A percentile compares a stretch with the other conserved stretches of the same genome.
These are phyloP conservation scores for Blastocystis sp. DNA, from an alignment of 352 stramenopile genomes.

Conservation along the genomic window DNA sequence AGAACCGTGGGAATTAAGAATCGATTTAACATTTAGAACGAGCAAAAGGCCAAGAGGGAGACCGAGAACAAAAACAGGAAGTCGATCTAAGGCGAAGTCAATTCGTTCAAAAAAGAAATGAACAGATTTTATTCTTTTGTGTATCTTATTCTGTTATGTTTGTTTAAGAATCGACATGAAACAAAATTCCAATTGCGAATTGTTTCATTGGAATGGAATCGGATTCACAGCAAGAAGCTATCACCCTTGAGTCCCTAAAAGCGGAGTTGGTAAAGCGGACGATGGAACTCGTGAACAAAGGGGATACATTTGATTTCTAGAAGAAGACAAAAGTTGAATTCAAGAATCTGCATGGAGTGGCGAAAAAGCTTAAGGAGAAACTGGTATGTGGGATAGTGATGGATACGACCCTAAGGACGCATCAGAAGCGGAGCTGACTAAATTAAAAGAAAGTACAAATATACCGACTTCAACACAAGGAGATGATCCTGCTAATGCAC, in stretches of 20 bases:
- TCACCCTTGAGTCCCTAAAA: constrained; percentile 29
- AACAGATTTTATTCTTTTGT: background rate
- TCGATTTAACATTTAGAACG: too few relatives aligned
- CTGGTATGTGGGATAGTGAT: background rate
- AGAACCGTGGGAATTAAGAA: too few relatives aligned
- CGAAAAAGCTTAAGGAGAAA: constrained; percentile 53
- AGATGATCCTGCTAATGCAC: background rate
- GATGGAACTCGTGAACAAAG: background rate
- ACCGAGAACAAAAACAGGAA: background rate
- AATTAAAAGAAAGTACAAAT: background rate
- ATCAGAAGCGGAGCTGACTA: constrained; percentile 11
- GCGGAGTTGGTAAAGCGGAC: constrained; percentile 8
- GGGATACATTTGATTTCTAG: background rate
- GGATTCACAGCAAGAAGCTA: too few relatives aligned
- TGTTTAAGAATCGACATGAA: background rate
- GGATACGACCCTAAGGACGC: background rate
- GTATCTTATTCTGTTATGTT: background rate
- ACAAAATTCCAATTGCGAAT: background rate
- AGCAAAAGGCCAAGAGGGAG: background rate
- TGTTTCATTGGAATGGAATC: background rate
- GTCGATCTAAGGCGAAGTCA: background rate
- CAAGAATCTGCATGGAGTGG: constrained; percentile 46
- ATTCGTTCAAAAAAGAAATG: background rate
- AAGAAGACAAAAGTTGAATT: constrained; percentile 53
- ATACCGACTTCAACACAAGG: background rate